Base-by-base conservation (phyloP, 129 eudicot species). In the Scalesia atractyloides region DNA sequence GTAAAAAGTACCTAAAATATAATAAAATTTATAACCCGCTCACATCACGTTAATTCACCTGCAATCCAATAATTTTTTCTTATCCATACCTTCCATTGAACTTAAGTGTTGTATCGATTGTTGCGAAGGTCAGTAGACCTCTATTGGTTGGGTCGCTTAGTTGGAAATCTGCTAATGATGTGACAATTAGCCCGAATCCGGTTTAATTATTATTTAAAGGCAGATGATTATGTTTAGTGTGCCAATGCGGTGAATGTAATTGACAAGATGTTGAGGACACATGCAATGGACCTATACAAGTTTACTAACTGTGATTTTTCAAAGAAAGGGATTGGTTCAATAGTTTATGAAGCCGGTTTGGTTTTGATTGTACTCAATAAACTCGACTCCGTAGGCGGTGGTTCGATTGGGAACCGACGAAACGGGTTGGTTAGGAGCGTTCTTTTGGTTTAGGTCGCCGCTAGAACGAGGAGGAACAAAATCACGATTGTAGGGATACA, bases 201-300 rank as follows among this genome's bases (percentile, higher is more conserved):
- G 1, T 74, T 64, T 41, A 74, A 39, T 41, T 74, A 74, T 46
- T 74, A 64, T 34, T 30, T 9, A 54, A 73, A 43, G 39, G 2
- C 53, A 3, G 64, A 46, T 13, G 78, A 81, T 44, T 13, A 64
- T 19, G 54, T 18, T 0, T 65, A 70, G 6, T 76, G 81, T 36
- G 39, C 65, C 63, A 19, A 67, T 22, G 75, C 59, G 7, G 33
- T 72, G 58, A 59, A 73, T 4, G 34, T 14, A 48, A 36, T 71
- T 15, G 57, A 41, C 4, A 81, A 59, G 11, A 16, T 76, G 17
- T 13, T 81, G 26, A 34, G 14, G 3, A 76, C 70, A n/a, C 85
- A 11, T 13, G 60, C 74, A 1, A 77, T 82, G 80, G 86, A 77
- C n/a, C 39, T 51, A 61, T 82, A 66, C 47, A 82, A 77, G 86